A percentile compares a stretch with the other conserved stretches of the same genome.
Conservation (phyloP, 2,329 filamentous ascomycete species). For the Simplicillium sp. region DNA sequence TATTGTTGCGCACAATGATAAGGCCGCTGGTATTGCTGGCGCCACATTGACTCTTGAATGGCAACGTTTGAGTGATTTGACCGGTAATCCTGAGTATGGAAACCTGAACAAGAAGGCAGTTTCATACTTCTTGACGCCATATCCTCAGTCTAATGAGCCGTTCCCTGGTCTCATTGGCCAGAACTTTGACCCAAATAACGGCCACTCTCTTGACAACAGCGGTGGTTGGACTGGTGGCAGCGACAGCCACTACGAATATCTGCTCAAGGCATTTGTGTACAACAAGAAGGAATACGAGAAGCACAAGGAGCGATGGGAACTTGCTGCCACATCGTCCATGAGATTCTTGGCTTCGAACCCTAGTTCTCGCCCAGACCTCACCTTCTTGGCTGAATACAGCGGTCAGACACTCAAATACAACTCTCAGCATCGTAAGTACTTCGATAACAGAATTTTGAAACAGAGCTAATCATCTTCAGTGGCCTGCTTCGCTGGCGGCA, state of each 20-base stretch:
- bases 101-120: conserved; percentile 55
- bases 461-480: conserved; percentile 29
- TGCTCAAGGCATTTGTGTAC: conserved; percentile 80
- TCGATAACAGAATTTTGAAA: background rate
- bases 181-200: conserved; percentile 51
- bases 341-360: conserved; percentile 59
- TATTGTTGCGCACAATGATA: conserved; percentile 1
- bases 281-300: conserved; percentile 49
- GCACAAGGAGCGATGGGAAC: conserved; percentile 63
- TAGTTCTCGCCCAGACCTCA: conserved; percentile 53
- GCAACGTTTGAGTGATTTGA: conserved; percentile 66
- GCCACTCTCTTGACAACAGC: conserved; percentile 50
- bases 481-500: conserved; percentile 72
- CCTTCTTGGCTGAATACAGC: conserved; percentile 52
- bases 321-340: conserved; percentile 63
- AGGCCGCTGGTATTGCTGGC: conserved; percentile 25
- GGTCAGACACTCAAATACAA: conserved; percentile 28
- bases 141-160: conserved; percentile 50
- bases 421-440: conserved; percentile 33
- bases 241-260: conserved; percentile 76
- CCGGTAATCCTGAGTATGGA: conserved; percentile 54
- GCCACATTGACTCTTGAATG: conserved; percentile 73
- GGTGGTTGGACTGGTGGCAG: conserved; percentile 68
- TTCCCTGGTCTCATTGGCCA: conserved; percentile 66
- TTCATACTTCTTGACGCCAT: conserved; percentile 55